Evolutionary conservation across 495 filamentous ascomycete genomes (phyloP), one percentile per base, ranked within the genome.

Genomic region (Penicillium verhagenii): DNA sequence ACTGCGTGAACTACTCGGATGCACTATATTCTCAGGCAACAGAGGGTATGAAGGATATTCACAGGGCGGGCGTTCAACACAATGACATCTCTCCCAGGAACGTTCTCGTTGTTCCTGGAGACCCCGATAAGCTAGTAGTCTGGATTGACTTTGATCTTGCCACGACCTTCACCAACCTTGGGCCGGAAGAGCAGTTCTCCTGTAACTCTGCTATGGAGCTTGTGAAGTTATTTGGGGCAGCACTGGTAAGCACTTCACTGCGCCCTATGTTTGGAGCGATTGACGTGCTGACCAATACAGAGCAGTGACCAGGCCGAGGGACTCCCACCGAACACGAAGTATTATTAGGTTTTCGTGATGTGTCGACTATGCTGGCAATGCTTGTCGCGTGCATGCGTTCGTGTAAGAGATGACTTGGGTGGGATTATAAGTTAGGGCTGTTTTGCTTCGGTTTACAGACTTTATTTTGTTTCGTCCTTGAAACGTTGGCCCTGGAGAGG

Each of bases 111-210:
- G 51, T 63, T 8, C 44, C 26, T 54, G 56, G 53, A 1, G 48
- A 40, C 13, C 58, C 52, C 44, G n/a, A n/a, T n/a, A n/a, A n/a
- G n/a, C n/a, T n/a, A n/a, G 29, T 67, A 37, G 59, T 67, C 0
- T 66, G 62, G 64, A 33, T 64, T 50, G 60, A 63, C 43, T 69
- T 69, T 57, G 60, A 69, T 61, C 54, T 66, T 56, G 58, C 61
- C 23, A 64, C 38, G 16, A 61, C 57, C 18, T 68, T 67, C 37
- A 19, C 33, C 52, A 40, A 13, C 9, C 42, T 55, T 14, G 47
- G 53, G 39, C 20, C n/a, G 59, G 16, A 28, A 19, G 11, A 64
- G 25, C 23, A 37, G 18, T 50, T 16, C 18, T 37, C 21, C 43
- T 60, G 54, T 52, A 50, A 65, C 10, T 29, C 64, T 48, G 59